Base-by-base conservation (phyloP, 2,329 filamentous ascomycete species). In the Fusarium nurragi region DNA sequence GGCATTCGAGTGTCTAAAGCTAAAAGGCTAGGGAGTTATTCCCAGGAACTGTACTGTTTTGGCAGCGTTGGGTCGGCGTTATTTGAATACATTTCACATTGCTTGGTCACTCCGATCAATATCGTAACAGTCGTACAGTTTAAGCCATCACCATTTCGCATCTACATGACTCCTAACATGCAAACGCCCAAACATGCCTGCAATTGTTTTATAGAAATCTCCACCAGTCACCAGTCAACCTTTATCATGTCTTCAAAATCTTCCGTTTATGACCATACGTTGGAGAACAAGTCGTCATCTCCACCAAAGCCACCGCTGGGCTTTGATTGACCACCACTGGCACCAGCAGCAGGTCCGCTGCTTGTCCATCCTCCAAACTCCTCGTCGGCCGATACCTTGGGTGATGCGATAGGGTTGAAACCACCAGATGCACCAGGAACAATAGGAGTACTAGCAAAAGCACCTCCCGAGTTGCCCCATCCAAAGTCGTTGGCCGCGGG, bases 341-440 rank as follows among this genome's bases (percentile, higher is more conserved):
- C 75, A 19, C 80, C 73, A 28, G 78, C 74, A 1, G 78, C 74
- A 10, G 82, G 79, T 34, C 82, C 70, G 85, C 89, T 80, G 83
- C 92, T 96, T 44, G 92, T 88, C 94, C 94, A 98, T 13, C 94
- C 94, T 19, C 94, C 94, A 80, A 97, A 98, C 74, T 98, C 94
- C 77, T 98, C 94, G 71, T 98, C 94, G 0, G 92, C 90, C 32
- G 91, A 85, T 4, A 97, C 91, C 71, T 90, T 89, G 22, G 92
- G 88, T 37, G 82, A 61, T 39, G 58, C 18, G 18, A 61, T 79
- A 52, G 81, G 74, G 50, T 82, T 85, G 77, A 92, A 90, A 7
- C 90, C 90, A 22, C 90, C 89, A 67, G 84, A 84, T 1, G 85
- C 80, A 2, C 86, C 85, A 4, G 86, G 85, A 19, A 90, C 82